Evolutionary conservation across 805 yeast species (phyloP).

Genomic region (Dipodascopsis uninucleata): DNA sequence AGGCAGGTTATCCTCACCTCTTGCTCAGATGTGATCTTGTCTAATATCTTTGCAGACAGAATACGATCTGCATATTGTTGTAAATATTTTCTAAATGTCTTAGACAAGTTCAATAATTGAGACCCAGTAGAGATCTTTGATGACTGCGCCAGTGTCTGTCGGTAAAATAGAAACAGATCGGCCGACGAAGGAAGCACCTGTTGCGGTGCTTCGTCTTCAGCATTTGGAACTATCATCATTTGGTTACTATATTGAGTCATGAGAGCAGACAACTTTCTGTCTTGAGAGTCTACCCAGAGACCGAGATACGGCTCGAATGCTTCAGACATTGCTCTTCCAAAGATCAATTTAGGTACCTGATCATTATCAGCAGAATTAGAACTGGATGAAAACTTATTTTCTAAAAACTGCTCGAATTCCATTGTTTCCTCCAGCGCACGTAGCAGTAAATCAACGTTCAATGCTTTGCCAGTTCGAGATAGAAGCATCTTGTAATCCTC

Average conservation of each 20-base stretch:
- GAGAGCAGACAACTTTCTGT: constrained; percentile 55
- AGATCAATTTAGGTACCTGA: constrained; percentile 32
- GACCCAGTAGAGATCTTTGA: constrained; percentile 51
- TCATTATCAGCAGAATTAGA: constrained; percentile 31
- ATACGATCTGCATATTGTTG: constrained; percentile 53
- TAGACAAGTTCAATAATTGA: constrained; percentile 46
- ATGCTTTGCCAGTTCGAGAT: constrained; percentile 32
- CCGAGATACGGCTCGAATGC: constrained; percentile 82
- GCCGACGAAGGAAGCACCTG: constrained; percentile 82
- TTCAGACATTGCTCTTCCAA: constrained; percentile 49
- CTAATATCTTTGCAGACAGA: constrained; percentile 32
- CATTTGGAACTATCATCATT: constrained; percentile 48
- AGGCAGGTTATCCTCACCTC: constrained; percentile 64
- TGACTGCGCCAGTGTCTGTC: constrained; percentile 68
- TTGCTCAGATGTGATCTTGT: constrained; percentile 46
- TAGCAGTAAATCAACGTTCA: constrained; percentile 63
- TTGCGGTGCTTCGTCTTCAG: constrained; percentile 48
- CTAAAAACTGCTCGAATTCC: constrained; percentile 76
- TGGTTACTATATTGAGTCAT: constrained; percentile 61
- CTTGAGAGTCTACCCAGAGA: constrained; percentile 86
- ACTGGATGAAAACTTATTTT: constrained; percentile 53
- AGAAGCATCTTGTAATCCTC: constrained; percentile 60
- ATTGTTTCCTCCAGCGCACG: constrained; percentile 69
- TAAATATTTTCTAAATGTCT: constrained; percentile 64
- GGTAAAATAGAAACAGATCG: constrained; percentile 74